Evolutionary conservation across 768 basidiomycete genomes (phyloP).

Genomic region (Hygrophoropsis aurantiaca): DNA sequence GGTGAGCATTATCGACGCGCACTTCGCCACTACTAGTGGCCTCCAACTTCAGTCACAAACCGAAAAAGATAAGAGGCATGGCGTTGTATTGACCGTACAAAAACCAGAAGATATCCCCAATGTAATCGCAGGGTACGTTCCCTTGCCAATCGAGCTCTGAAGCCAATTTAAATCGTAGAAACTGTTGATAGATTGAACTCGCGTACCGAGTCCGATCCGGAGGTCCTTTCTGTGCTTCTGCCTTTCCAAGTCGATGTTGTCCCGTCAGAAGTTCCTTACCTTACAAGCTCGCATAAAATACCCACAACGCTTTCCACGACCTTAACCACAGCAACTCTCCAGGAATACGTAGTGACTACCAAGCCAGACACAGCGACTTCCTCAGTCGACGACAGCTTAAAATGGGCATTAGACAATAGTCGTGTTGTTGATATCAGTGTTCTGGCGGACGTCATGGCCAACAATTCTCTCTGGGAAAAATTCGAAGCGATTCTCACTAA

Average conservation of each 20-base stretch:
- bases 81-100: constrained; percentile 57
- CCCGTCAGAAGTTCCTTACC: constrained; percentile 39
- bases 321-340: constrained; percentile 49
- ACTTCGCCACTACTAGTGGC: constrained; percentile 47
- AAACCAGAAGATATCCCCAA: constrained; percentile 40
- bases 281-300: constrained; percentile 31
- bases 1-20: constrained; percentile 62
- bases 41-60: not conserved
- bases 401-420: constrained; percentile 64
- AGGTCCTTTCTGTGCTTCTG: constrained; percentile 56
- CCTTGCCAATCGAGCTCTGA: not conserved
- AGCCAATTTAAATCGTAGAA: not conserved
- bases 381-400: constrained; percentile 52
- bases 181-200: constrained; percentile 14
- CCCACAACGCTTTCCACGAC: constrained; percentile 57
- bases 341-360: constrained; percentile 40
- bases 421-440: constrained; percentile 73
- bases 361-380: constrained; percentile 50
- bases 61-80: constrained; percentile 47
- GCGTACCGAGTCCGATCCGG: constrained; percentile 24
- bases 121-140: constrained; percentile 43
- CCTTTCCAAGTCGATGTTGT: constrained; percentile 59
- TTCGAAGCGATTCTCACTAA: constrained; percentile 74
- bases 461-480: constrained; percentile 55
- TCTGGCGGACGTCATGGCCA: constrained; percentile 45